These are phyloP conservation scores for Capsella rubella DNA, from an alignment of 441 rosid genomes.

Conservation along the genomic window DNA sequence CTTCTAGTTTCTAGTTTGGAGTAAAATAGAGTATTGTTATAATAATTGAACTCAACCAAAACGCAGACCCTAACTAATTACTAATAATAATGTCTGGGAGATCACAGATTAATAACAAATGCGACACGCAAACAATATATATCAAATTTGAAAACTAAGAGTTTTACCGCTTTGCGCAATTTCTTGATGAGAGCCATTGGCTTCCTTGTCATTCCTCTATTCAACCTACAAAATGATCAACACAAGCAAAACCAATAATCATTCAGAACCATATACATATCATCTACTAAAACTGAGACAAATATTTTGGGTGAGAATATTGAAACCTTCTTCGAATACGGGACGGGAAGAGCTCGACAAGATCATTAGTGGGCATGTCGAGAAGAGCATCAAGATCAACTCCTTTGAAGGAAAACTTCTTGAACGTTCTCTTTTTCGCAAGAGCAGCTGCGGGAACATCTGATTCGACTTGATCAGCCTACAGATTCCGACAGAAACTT, in stretches of 20 bases:
- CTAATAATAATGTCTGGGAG: not conserved
- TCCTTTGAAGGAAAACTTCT: conserved; percentile 35
- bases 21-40: not conserved
- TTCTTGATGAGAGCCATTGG: conserved; percentile 18
- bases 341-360: conserved; percentile 33
- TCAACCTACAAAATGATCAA: conserved; percentile 1
- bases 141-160: not conserved
- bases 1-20: conserved; percentile 51
- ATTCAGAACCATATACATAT: not conserved
- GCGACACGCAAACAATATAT: not conserved
- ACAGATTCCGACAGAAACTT: not conserved
- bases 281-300: not conserved
- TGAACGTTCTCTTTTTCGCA: conserved; percentile 41
- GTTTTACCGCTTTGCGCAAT: conserved; percentile 5
- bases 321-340: conserved; percentile 36
- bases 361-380: conserved; percentile 39
- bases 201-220: conserved; percentile 3
- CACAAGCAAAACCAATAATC: not conserved
- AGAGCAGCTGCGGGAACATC: conserved; percentile 15
- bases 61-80: not conserved
- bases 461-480: conserved; percentile 27
- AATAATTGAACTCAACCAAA: not conserved
- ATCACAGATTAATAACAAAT: not conserved
- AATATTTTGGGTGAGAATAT: not conserved
- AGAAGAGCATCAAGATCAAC: conserved; percentile 41